A percentile compares a stretch with the other conserved stretches of the same genome.
These are phyloP conservation scores for Telfairia occidentalis DNA, from an alignment of 331 rosid genomes.

Conservation along the genomic window DNA sequence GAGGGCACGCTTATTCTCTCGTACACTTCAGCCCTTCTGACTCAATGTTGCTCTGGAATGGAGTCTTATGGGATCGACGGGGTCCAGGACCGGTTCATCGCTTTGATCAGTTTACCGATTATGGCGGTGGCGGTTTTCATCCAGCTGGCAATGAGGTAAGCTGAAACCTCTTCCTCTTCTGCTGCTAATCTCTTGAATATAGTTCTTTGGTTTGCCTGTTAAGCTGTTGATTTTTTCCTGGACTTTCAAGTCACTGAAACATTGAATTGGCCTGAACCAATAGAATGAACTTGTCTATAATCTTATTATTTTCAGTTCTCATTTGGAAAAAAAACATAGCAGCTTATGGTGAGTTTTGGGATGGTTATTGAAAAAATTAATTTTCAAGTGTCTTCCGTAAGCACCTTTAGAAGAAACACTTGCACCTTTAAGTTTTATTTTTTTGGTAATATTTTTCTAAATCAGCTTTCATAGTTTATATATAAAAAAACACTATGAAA, in stretches of 20 bases:
- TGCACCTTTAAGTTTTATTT: too few species aligned
- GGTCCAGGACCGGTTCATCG: slow-evolving; percentile 67
- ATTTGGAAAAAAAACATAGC: neutral
- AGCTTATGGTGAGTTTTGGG: neutral
- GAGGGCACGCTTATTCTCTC: slow-evolving; percentile 65
- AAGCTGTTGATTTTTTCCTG: neutral
- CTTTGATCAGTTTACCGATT: slow-evolving; percentile 93
- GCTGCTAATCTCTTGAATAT: neutral
- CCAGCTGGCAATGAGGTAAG: slow-evolving; percentile 98
- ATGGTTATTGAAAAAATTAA: too few species aligned
- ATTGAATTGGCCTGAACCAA: neutral
- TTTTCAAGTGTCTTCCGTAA: neutral
- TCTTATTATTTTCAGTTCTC: neutral
- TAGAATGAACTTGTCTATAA: too few species aligned
- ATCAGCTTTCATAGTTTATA: too few species aligned
- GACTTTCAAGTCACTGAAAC: neutral
- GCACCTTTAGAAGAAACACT: too few species aligned
- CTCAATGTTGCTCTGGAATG: slow-evolving; percentile 91
- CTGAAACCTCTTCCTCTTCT: slow-evolving; percentile 5
- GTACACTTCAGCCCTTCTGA: slow-evolving; percentile 85
- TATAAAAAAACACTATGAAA: neutral
- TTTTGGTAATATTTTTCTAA: too few species aligned
- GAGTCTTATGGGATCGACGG: slow-evolving; percentile 88
- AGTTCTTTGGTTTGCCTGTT: neutral
- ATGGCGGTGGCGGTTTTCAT: slow-evolving; percentile 99